phyloP scores from a whole-genome alignment of 148 eudicot genomes.

The Cornus controversa region DNA sequence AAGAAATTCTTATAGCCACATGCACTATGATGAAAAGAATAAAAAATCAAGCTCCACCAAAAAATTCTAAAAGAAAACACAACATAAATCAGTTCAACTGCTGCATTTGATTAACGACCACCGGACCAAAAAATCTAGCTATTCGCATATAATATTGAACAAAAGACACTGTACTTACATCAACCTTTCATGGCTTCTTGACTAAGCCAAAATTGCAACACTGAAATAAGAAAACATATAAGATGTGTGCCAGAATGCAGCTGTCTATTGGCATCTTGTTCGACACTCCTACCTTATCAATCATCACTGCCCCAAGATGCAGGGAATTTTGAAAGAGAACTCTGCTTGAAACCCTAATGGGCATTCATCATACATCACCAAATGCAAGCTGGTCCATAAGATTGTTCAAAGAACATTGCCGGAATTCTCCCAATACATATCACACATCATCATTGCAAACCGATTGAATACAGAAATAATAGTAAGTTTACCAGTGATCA shows the following conservation, averaged over 20 bases:
- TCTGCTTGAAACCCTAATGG: no score
- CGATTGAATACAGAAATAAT: conserved; percentile 24
- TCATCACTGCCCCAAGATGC: not conserved
- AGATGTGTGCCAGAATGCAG: not conserved
- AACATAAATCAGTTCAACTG: no score
- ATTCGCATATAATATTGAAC: no score
- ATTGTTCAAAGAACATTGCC: not conserved
- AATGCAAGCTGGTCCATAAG: no score
- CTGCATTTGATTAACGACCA: not conserved
- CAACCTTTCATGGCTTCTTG: no score
- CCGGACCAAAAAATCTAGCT: no score
- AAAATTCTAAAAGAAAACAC: no score
- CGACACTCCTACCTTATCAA: not conserved
- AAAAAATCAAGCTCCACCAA: not conserved
- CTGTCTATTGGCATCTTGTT: not conserved
- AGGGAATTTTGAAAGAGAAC: no score
- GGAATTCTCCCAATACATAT: not conserved
- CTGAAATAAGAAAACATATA: not conserved
- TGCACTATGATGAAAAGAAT: not conserved
- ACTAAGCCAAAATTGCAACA: not conserved
- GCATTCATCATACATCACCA: no score
- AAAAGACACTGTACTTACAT: no score
- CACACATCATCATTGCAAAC: conserved; percentile 13
- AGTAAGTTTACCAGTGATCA: not conserved
- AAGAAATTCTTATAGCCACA: not conserved